Evolutionary conservation across 371 early-diverging fungal genomes (phyloP), one percentile per base, ranked within the genome.

Genomic region (Sporodiniella umbellata): DNA sequence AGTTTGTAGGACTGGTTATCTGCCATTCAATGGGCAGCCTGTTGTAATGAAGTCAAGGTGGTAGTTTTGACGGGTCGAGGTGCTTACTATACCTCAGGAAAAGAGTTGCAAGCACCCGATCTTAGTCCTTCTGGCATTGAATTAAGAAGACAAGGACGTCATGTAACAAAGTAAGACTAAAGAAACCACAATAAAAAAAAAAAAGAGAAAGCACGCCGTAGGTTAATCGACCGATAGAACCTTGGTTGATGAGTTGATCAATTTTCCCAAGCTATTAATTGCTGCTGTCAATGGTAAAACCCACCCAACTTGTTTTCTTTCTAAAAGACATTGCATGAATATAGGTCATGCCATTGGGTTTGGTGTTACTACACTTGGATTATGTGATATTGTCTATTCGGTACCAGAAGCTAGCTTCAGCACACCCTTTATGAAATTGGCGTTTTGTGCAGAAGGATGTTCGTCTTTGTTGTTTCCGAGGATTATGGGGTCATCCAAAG

Each of bases 231-330:
- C 31, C 15, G 15, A 43, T 25, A 80, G 83, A 45, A 62, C 78
- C 2, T 65, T 87, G 38, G 67, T 83, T n/a, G 54, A 55, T 21
- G 66, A 73, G 24, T 33, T 89, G 62, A 84, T 89, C 22, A 69
- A 77, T 25, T 88, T 84, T 39, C 89, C 87, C 15, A 84, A 87
- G 52, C 54, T 87, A 17, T 64, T 89, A n/a, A 81, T 89, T 56
- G 86, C 80, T 22, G 88, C 80, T 22, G 80, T 86, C 44, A 86
- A 88, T 58, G 88, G 84, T 82, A 76, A 39, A n/a, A n/a, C n/a
- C n/a, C n/a, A n/a, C n/a, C n/a, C n/a, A n/a, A n/a, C n/a, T n/a
- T n/a, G n/a, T n/a, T n/a, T n/a, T n/a, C n/a, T n/a, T n/a, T n/a
- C n/a, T n/a, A n/a, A n/a, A n/a, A n/a, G n/a, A n/a, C n/a, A n/a